These are phyloP conservation scores for Mycena leptocephala DNA, from an alignment of 768 basidiomycete genomes.

Conservation along the genomic window DNA sequence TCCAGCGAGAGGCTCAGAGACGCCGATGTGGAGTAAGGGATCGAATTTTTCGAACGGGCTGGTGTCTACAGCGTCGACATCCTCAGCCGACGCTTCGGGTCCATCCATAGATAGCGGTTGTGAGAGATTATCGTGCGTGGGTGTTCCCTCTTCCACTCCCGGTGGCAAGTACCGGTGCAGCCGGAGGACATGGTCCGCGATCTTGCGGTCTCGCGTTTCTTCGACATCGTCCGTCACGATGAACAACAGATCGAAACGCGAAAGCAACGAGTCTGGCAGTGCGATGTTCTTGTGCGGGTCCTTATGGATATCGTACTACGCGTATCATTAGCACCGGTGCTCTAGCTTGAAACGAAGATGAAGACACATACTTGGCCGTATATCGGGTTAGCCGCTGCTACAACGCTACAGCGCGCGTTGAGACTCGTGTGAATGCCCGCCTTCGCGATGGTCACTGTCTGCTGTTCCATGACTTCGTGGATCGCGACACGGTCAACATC, in stretches of 20 bases:
- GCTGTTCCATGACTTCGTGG: conserved; percentile 99
- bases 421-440: conserved; percentile 99
- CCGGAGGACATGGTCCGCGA: conserved; percentile 97
- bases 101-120: conserved; percentile 93
- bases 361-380: conserved; percentile 86
- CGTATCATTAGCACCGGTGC: conserved; percentile 20
- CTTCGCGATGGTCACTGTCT: conserved; percentile 99
- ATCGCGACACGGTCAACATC: conserved; percentile 99
- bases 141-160: conserved; percentile 97
- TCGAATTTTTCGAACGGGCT: conserved; percentile 97
- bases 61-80: conserved; percentile 75
- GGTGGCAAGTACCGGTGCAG: conserved; percentile 98
- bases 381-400: conserved; percentile 98
- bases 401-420: conserved; percentile 97
- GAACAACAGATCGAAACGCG: conserved; percentile 98
- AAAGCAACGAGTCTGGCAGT: conserved; percentile 96
- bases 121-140: conserved; percentile 87
- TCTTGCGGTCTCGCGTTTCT: conserved; percentile 92
- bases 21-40: conserved; percentile 92
- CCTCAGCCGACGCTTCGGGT: conserved; percentile 66
- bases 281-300: conserved; percentile 99
- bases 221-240: conserved; percentile 99
- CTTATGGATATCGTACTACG: conserved; percentile 96
- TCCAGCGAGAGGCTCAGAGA: conserved; percentile 65
- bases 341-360: conserved; percentile 5